Evolutionary conservation across 2,329 filamentous ascomycete species (phyloP), one percentile per base, ranked within the genome.

Genomic region (Diaporthe destruens): DNA sequence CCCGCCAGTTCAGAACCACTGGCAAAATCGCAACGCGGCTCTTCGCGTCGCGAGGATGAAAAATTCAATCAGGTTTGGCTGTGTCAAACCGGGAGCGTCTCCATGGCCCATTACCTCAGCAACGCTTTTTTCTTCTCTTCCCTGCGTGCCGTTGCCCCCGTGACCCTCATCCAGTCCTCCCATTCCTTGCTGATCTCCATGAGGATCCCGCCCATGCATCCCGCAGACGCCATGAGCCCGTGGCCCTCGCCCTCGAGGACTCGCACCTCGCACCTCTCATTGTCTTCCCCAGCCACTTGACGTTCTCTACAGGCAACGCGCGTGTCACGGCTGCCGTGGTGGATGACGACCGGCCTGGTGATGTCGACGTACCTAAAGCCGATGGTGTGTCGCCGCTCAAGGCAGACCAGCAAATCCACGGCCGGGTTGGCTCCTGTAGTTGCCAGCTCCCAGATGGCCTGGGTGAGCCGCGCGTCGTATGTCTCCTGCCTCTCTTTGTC

Each of bases 351-450:
- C 0, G 94, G 90, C 11, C 95, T 90, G 7, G 93, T 97, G 76
- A 99, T 98, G 80, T 99, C 96, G 23, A 98, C 96, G 80, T 99
- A 99, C 65, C 95, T 91, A 84, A 99, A 99, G 0, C 96, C 96
- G 77, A 99, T 98, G 0, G 93, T 91, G 78, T 97, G 94, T 36
- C 94, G 90, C 29, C 96, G 91, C 82, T 99, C 96, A 1, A 99
- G 87, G 80, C 96, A 99, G 7, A 98, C 93, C 0, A 99, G 86
- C 23, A 99, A 85, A 81, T 99, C 96, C 0, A 97, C 94, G 0
- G 96, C 96, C 0, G 96, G 96, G 80, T 99, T 98, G 2, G 95
- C 95, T 65, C 95, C 93, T 0, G 92, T 92, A 0, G 96, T 98
- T 1, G 96, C 95, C 23, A 97, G 87, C 73, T 96, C 93, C 96